Evolutionary conservation across 2,329 filamentous ascomycete species (phyloP), one percentile per base, ranked within the genome.

Genomic region (Pseudodiploospora longispora): DNA sequence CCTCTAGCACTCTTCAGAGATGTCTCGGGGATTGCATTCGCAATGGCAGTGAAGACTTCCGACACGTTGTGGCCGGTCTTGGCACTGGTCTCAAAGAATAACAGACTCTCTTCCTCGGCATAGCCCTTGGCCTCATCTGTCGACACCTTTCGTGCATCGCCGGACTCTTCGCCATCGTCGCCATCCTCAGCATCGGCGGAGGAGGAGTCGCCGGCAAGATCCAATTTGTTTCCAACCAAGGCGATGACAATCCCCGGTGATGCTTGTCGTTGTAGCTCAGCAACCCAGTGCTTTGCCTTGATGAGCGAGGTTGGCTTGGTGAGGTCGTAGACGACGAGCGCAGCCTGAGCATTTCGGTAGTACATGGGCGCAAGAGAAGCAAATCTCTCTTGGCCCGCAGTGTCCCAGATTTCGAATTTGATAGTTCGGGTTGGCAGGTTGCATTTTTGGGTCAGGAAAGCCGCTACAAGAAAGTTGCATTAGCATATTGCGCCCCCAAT

Each of bases 201-300:
- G 55, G 65, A 55, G 50, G 62, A 67, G 52, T 83, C 82, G 57
- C 74, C 82, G 41, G 86, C 87, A 58, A 98, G 74, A 74, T 98
- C 91, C 50, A 93, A 76, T 74, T 95, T 95, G 78, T 98, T 98
- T 59, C 91, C 91, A 33, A 97, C 93, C 37, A 98, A 79, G 43
- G 91, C 89, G 59, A 98, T 97, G 47, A 97, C 91, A 57, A 98
- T 97, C 28, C 91, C 91, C 3, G 91, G 91, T 8, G 86, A 93
- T 2, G 93, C 93, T 69, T 98, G 93, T 60, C 91, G 82, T 71
- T 97, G 91, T 46, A 98, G 78, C 69, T 98, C 91, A 45, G 91
- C 91, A 44, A 98, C 90, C 91, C 91, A 98, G 75, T 97, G 91
- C 71, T 95, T 95, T 42, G 93, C 93, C 72, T 98, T 97, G 67